Conservation (phyloP, 139 green algal species). For the Nannochloris sp. region DNA sequence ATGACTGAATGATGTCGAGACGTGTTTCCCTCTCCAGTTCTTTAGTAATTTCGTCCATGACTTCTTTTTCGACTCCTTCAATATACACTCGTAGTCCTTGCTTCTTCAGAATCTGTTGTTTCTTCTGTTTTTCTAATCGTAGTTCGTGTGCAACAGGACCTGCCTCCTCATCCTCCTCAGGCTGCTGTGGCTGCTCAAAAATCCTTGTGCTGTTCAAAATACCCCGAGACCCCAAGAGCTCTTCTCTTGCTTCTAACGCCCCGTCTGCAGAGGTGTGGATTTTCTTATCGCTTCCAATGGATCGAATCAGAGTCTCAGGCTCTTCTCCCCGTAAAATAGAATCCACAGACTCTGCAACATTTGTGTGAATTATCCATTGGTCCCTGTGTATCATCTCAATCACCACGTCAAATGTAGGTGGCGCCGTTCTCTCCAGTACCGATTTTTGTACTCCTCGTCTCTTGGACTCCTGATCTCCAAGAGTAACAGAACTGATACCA, state of each 20-base stretch:
- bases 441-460: slow-evolving; percentile 14
- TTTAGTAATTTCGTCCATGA: background rate
- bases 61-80: background rate
- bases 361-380: slow-evolving; percentile 7
- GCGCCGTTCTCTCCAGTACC: slow-evolving; percentile 4
- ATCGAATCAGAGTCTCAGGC: background rate
- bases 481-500: slow-evolving; percentile 41
- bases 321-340: background rate
- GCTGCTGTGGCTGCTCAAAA: no score
- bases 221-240: no score
- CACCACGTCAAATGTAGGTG: slow-evolving; percentile 12
- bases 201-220: no score
- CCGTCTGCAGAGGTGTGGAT: background rate
- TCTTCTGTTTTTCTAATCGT: background rate
- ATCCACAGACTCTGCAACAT: slow-evolving; percentile 11
- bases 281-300: background rate
- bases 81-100: background rate
- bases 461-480: slow-evolving; percentile 55
- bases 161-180: background rate
- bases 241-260: background rate
- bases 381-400: slow-evolving; percentile 8
- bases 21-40: background rate
- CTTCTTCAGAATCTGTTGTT: background rate
- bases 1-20: background rate
- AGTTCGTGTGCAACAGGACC: background rate